Evolutionary conservation across 352 stramenopile genomes (phyloP), one percentile per base, ranked within the genome.

Genomic region (Pythium aquatile): DNA sequence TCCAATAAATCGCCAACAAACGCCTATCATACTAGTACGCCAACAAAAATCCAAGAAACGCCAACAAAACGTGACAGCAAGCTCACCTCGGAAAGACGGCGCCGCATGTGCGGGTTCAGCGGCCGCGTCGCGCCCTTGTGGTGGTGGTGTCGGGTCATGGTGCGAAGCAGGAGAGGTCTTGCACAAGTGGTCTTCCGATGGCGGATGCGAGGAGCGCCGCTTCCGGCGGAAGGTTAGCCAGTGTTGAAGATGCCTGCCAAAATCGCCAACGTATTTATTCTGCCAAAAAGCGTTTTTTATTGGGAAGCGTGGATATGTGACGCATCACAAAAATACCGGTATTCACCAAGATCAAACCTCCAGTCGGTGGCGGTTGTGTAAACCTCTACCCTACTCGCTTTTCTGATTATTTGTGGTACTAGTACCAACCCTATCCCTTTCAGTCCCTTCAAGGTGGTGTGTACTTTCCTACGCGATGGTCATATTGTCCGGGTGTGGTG

Each of bases 51-150:
- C 20, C 20, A 24, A 24, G 20, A 24, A 24, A 24, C 20, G n/a
- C 6, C 30, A 42, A 62, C 14, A 20, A 32, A 29, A 52, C 17
- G 9, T n/a, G 8, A 3, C 33, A 32, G 0, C 39, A 6, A 24
- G 60, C 46, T 5, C 32, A 71, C 62, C 68, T 82, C 75, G 17
- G 75, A 81, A 33, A 81, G 74, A 3, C 56, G 59, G 61, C 74
- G 74, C 1, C 74, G 74, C 61, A 72, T 20, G 48, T 81, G 74
- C 51, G 55, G 55, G 40, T 52, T 55, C 26, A 71, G 42, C 37
- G 48, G 51, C 28, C 61, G 61, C 17, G 94, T 89, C 40, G 95
- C 89, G 53, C 81, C 57, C 53, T 99, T 66, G 94, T 93, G 35
- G 16, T 59, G 48, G 55, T 64, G 63, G 20, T 24, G 20, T 7